A percentile compares a stretch with the other conserved stretches of the same genome.
These are phyloP conservation scores for Ajuga chamaepitys DNA, from an alignment of 257 asterid genomes.

Conservation along the genomic window DNA sequence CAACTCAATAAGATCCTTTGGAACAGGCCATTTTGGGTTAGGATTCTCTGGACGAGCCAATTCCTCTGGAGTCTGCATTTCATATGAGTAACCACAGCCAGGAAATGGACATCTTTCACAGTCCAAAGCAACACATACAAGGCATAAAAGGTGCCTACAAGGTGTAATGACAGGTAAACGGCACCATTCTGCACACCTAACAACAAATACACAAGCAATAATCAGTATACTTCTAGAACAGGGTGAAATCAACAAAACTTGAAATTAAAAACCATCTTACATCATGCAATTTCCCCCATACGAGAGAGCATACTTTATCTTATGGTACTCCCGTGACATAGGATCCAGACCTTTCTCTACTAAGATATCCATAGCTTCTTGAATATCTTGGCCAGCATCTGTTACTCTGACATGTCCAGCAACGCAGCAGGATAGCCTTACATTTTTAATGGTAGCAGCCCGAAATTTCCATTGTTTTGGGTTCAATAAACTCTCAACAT, in stretches of 20 bases:
- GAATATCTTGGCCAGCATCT: slow-evolving; percentile 95
- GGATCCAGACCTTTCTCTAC: slow-evolving; percentile 63
- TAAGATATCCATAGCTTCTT: slow-evolving; percentile 91
- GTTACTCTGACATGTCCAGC: slow-evolving; percentile 85
- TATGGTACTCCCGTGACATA: slow-evolving; percentile 55
- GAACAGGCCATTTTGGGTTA: slow-evolving; percentile 99
- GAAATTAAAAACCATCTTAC: slow-evolving; percentile 32
- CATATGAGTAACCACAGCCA: slow-evolving; percentile 71
- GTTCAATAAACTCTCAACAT: slow-evolving; percentile 95
- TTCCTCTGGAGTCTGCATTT: slow-evolving; percentile 94
- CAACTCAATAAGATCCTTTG: slow-evolving; percentile 96
- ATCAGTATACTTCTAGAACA: slow-evolving; percentile 8
- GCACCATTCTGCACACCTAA: slow-evolving; percentile 92
- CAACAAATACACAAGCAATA: slow-evolving; percentile 11
- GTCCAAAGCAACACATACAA: slow-evolving; percentile 90
- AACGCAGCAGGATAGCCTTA: slow-evolving; percentile 94
- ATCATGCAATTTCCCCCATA: slow-evolving; percentile 82
- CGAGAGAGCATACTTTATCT: slow-evolving; percentile 46
- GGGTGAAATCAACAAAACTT: slow-evolving; percentile 14
- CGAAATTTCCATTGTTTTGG: slow-evolving; percentile 95
- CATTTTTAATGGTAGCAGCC: slow-evolving; percentile 70
- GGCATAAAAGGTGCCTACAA: slow-evolving; percentile 86
- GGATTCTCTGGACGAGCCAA: slow-evolving; percentile 97
- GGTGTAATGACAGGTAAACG: slow-evolving; percentile 94
- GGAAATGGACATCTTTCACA: slow-evolving; percentile 72